Base-by-base conservation (phyloP, 495 filamentous ascomycete species). In the Penicillium arizonense region DNA sequence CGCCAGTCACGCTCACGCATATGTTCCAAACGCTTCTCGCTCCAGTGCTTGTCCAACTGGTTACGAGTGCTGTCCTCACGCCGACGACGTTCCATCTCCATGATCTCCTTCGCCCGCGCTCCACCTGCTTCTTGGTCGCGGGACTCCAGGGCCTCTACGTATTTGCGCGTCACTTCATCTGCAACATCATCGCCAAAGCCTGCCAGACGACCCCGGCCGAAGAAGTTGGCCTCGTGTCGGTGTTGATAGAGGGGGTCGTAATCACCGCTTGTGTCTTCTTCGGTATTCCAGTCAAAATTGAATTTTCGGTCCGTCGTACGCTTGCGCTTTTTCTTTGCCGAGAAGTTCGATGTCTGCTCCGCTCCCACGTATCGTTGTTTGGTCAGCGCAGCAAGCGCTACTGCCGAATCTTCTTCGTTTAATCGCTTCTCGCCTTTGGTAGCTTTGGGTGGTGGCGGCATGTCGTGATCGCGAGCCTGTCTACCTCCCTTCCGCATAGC, bases 1-100 rank as follows among this genome's bases (percentile, higher is more conserved):
- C 94, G 88, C 95, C 95, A 99, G 67, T 99, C 94, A 62, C 94
- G 80, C 76, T 97, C 92, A 57, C 91, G 89, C 94, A 99, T 99
- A 60, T 94, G 87, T 13, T 94, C 89, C 60, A 99, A 70, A 53
- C 79, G 86, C 83, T 99, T 99, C 72, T 97, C 91, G 41, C 89
- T 95, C 95, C 95, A 99, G 70, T 99, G 95, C 74, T 94, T 94
- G 58, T 90, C 88, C 8, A 90, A 67, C 57, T 81, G 79, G 59
- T 79, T 86, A 44, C 86, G 76, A 6, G 86, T 83, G 41, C 87
- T 78, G 52, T 91, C 90, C 59, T 96, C 90, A 56, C 85, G 84
- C 47, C 86, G 77, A 44, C 86, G 73, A 43, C 87, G 80, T 74
- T 97, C 88, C 87, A 96, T 94, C 58, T 96, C 93, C 56, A 97